Conservation (phyloP, 2,329 filamentous ascomycete genomes). For the Exophiala spinifera region DNA sequence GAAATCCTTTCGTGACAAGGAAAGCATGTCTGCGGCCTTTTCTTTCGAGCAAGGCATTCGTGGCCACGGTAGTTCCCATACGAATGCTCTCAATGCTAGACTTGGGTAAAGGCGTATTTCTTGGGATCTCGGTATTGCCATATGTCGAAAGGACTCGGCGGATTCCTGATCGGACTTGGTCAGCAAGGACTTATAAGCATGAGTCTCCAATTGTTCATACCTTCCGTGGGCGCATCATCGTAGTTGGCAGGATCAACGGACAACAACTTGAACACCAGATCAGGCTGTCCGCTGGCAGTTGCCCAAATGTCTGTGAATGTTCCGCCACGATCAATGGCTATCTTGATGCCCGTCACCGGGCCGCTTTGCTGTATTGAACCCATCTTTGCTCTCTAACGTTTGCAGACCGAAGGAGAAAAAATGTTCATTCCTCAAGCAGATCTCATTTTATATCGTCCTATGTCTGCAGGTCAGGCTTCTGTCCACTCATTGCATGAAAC, state of each 20-base stretch:
- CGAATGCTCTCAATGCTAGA: slow-evolving; percentile 6
- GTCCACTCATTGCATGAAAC: too few relatives aligned
- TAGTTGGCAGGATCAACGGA: slow-evolving; percentile 42
- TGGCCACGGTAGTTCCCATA: slow-evolving; percentile 89
- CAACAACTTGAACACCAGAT: slow-evolving; percentile 40
- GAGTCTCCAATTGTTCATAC: too few relatives aligned
- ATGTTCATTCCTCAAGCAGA: too few relatives aligned
- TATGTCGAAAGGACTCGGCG: slow-evolving; percentile 59
- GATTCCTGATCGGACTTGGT: slow-evolving; percentile 50
- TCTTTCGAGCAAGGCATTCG: slow-evolving; percentile 80
- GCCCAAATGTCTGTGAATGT: slow-evolving; percentile 42
- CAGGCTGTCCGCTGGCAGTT: slow-evolving; percentile 33
- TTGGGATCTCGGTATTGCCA: slow-evolving; percentile 5
- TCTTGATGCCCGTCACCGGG: slow-evolving; percentile 2
- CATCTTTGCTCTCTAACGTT: background rate
- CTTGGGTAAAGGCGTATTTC: slow-evolving; percentile 2
- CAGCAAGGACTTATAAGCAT: too few relatives aligned
- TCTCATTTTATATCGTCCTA: too few relatives aligned
- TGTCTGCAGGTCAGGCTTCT: too few relatives aligned
- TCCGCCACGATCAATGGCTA: slow-evolving; percentile 36
- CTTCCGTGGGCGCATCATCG: slow-evolving; percentile 64
- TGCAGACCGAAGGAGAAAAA: too few relatives aligned
- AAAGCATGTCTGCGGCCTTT: slow-evolving; percentile 86
- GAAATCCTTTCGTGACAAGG: slow-evolving; percentile 82
- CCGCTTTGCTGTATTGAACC: background rate